Percentiles rank a stretch among this genome's conserved stretches.
Conservation (phyloP, 805 yeast species). For the Grigorovia transvaalensis region DNA sequence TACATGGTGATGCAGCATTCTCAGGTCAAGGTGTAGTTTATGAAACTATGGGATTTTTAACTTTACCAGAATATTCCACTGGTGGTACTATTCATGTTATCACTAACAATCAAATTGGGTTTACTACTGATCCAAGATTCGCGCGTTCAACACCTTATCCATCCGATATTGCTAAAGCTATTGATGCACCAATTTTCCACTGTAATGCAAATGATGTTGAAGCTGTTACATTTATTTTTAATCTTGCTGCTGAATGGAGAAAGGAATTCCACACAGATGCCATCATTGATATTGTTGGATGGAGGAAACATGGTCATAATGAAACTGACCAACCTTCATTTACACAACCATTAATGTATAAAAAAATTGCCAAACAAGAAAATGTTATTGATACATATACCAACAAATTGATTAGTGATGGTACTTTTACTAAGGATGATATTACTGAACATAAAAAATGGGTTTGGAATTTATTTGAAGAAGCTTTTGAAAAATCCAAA, state of each 20-base stretch:
- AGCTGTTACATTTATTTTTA: constrained; percentile 81
- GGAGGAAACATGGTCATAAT: constrained; percentile 98
- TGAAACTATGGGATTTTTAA: constrained; percentile 93
- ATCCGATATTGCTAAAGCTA: constrained; percentile 91
- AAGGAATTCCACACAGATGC: constrained; percentile 94
- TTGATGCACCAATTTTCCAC: constrained; percentile 98
- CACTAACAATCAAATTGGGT: constrained; percentile 97
- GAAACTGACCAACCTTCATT: constrained; percentile 99
- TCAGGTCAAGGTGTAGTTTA: constrained; percentile 98
- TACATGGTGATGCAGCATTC: constrained; percentile 99
- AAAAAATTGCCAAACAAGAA: constrained; percentile 78
- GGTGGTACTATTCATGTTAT: constrained; percentile 98
- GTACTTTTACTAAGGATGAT: constrained; percentile 81
- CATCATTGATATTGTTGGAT: constrained; percentile 92
- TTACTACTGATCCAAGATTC: constrained; percentile 96
- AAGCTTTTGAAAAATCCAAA: constrained; percentile 77
- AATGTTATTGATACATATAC: constrained; percentile 82
- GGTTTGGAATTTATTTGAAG: constrained; percentile 94
- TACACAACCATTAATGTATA: constrained; percentile 97
- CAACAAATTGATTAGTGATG: constrained; percentile 70
- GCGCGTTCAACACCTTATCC: constrained; percentile 98
- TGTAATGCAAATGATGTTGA: constrained; percentile 98
- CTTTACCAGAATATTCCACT: constrained; percentile 88
- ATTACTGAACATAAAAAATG: constrained; percentile 93
- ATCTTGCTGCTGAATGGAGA: constrained; percentile 98